Percentiles rank a stretch among this genome's conserved stretches.
Conservation (phyloP, 2,329 filamentous ascomycete species). For the Emydomyces testavorans region DNA sequence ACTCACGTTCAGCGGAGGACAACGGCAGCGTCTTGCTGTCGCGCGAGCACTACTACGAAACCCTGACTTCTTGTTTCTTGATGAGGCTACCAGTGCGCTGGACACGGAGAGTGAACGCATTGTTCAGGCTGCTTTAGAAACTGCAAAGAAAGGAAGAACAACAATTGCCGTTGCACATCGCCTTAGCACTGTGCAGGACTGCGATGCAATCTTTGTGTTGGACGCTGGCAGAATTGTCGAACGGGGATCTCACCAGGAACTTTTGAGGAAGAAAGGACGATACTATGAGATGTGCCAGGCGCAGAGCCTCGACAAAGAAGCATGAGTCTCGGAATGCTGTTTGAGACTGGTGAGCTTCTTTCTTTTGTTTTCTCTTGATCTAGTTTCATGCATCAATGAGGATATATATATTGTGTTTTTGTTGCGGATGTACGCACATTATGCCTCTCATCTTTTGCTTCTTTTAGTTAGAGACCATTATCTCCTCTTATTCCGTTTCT, state of each 20-base stretch:
- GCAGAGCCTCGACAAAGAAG: constrained; percentile 17
- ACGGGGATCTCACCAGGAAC: constrained; percentile 31
- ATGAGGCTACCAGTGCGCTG: constrained; percentile 35
- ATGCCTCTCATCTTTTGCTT: not conserved
- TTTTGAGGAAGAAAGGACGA: constrained; percentile 24
- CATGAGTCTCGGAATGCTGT: not conserved
- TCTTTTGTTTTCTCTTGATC: not conserved
- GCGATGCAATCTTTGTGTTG: constrained; percentile 69
- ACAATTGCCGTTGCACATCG: constrained; percentile 85
- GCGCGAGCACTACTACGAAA: constrained; percentile 34
- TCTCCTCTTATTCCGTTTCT: not conserved
- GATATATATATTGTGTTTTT: not conserved
- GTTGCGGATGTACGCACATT: not conserved
- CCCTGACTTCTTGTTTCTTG: constrained; percentile 32
- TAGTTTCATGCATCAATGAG: not conserved
- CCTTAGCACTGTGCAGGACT: constrained; percentile 69
- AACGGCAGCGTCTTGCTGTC: constrained; percentile 35
- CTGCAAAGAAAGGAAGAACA: constrained; percentile 60
- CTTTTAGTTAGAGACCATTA: not conserved
- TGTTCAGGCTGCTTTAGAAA: constrained; percentile 25
- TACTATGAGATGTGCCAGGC: constrained; percentile 26
- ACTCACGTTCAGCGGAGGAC: constrained; percentile 28
- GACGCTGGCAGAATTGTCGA: constrained; percentile 32
- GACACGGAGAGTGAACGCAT: constrained; percentile 30
- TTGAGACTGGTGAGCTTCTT: not conserved